Base-by-base conservation (phyloP, 495 filamentous ascomycete genomes). In the Podospora pseudoanserina region DNA sequence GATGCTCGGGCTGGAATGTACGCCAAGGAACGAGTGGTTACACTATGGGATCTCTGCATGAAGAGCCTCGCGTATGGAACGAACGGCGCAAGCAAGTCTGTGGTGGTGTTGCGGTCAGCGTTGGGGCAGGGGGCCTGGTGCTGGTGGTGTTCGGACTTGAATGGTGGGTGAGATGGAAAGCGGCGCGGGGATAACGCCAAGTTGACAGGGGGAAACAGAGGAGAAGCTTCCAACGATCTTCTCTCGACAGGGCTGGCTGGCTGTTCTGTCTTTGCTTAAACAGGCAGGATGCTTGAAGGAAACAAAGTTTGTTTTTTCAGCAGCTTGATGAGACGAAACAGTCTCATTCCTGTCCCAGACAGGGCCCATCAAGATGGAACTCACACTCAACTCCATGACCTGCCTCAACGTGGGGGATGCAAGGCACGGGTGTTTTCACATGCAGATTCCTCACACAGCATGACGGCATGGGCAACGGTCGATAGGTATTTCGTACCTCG, bases 31-130 rank as follows among this genome's bases (percentile, higher is more conserved):
- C 39, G 6, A 49, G 39, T 49, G 39, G 55, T 58, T 19, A 18
- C 55, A 58, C 55, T 58, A 58, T 58, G 55, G 55, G 23, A 58
- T 58, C 55, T 32, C 5, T 58, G 55, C 55, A 58, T 19, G n/a
- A 58, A 58, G 23, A 58, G 55, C 23, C 16, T 56, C 54, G 15
- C 54, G 30, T 32, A 32, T 5, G 7, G 4, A 32, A 32, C 30
- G 30, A 32, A 32, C 30, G 30, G 30, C 30, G 30, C 7, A 32
- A 32, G 30, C 39, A 49, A 49, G 39, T 49, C 7, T 32, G 30
- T 7, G 30, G 30, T 49, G 39, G 39, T 49, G 39, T 49, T 49
- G 39, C 39, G 39, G 39, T 49, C 39, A 49, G 39, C 39, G 13
- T 11, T 32, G 30, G 30, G 30, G 30, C 30, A 4, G 30, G 30